A percentile compares a stretch with the other conserved stretches of the same genome.
phyloP scores from a whole-genome alignment of 495 filamentous ascomycete genomes.

The Venustampulla echinocandica region DNA sequence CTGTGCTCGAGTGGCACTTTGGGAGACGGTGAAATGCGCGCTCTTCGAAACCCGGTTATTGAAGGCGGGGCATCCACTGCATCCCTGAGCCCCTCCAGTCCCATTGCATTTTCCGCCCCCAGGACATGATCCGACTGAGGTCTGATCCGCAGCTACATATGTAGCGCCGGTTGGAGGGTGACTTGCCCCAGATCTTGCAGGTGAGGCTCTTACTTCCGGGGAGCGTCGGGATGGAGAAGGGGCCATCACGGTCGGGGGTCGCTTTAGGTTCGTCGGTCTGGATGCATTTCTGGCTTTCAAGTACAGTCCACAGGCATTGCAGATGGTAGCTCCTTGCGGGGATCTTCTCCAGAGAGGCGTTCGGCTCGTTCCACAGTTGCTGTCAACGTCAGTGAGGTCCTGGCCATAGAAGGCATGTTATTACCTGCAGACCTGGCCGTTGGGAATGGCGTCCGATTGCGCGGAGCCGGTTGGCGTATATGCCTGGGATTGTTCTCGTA shows the following conservation, averaged over 20 bases:
- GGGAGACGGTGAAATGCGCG: constrained; percentile 49
- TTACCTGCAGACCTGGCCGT: constrained; percentile 49
- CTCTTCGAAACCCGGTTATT: constrained; percentile 94
- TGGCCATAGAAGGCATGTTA: constrained; percentile 4
- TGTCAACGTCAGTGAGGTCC: constrained; percentile 28
- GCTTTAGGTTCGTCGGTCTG: constrained; percentile 82
- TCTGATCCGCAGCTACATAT: constrained; percentile 67
- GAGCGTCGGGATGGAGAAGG: constrained; percentile 1
- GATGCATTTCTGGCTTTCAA: constrained; percentile 84
- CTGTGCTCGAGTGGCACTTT: not conserved
- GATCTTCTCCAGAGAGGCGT: constrained; percentile 95
- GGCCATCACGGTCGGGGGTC: constrained; percentile 26
- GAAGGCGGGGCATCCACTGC: constrained; percentile 91
- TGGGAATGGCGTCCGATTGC: constrained; percentile 7
- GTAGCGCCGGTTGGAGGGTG: constrained; percentile 46
- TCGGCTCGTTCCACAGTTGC: constrained; percentile 88
- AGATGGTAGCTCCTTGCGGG: constrained; percentile 87
- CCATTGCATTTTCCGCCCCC: constrained; percentile 95
- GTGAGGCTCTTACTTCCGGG: constrained; percentile 33
- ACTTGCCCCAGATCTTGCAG: constrained; percentile 26
- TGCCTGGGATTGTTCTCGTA: constrained; percentile 10
- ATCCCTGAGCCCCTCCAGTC: constrained; percentile 91
- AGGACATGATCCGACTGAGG: constrained; percentile 76
- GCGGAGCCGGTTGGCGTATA: constrained; percentile 1
- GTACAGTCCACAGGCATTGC: constrained; percentile 96